Conservation (phyloP, 1,139 yeast species). For the Sugiyamaella sp. region DNA sequence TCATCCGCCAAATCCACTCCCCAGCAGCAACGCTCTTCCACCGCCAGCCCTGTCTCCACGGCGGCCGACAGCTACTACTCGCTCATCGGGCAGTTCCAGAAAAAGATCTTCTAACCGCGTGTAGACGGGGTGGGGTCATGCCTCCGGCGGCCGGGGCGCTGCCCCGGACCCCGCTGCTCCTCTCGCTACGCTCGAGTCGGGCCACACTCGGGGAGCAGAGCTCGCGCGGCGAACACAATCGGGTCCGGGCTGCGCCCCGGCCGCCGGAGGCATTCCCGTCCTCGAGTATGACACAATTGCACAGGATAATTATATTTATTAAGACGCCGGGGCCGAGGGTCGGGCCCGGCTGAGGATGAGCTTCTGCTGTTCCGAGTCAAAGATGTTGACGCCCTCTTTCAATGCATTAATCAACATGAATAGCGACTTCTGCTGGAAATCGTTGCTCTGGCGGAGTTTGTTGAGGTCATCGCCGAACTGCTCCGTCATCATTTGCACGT, state of each 20-base stretch:
- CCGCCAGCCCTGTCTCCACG: constrained; percentile 11
- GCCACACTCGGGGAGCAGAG: no score
- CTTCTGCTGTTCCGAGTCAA: constrained; percentile 40
- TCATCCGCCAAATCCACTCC: constrained; percentile 1
- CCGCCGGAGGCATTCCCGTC: background rate
- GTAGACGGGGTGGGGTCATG: no score
- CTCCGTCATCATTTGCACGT: constrained; percentile 40
- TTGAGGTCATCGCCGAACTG: constrained; percentile 46
- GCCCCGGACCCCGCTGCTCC: constrained; percentile 1
- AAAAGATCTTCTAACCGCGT: constrained; percentile 30
- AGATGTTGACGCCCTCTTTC: constrained; percentile 45
- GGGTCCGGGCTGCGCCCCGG: no score
- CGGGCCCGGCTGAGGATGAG: constrained; percentile 25
- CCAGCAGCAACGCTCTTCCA: constrained; percentile 6
- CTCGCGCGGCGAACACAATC: no score
- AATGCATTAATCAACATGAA: constrained; percentile 43
- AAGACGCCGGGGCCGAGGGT: constrained; percentile 4
- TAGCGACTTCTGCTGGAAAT: constrained; percentile 42
- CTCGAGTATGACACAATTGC: background rate
- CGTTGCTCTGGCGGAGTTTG: constrained; percentile 43
- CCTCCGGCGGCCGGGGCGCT: background rate
- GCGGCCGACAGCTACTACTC: constrained; percentile 23
- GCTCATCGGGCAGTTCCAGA: constrained; percentile 28
- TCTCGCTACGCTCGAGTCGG: no score
- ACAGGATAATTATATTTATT: constrained; percentile 6